Percentiles rank a stretch among this genome's conserved stretches.
These are phyloP conservation scores for Phyllosticta citrichinensis DNA, from an alignment of 2,329 filamentous ascomycete genomes.

Conservation along the genomic window DNA sequence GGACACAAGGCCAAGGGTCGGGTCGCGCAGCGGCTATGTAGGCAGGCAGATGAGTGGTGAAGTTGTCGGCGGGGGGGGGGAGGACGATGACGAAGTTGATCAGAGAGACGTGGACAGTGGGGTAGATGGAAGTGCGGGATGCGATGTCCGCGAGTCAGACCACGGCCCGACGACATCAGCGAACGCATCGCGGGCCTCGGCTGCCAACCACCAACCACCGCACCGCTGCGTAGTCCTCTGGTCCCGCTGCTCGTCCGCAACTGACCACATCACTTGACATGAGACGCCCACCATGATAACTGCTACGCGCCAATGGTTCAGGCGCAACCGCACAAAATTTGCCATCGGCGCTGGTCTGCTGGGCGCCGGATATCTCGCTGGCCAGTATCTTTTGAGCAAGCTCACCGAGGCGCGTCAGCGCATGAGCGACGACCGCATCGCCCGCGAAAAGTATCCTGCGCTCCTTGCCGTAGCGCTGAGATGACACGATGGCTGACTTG, in stretches of 20 bases:
- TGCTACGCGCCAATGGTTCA: slow-evolving; percentile 80
- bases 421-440: slow-evolving; percentile 91
- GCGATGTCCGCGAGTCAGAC: not conserved
- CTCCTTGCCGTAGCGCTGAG: not conserved
- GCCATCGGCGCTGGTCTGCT: slow-evolving; percentile 80
- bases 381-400: slow-evolving; percentile 86
- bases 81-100: not conserved
- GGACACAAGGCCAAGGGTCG: not conserved
- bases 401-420: slow-evolving; percentile 88
- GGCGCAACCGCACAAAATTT: slow-evolving; percentile 81
- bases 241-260: slow-evolving; percentile 1
- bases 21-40: not conserved
- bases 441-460: slow-evolving; percentile 77
- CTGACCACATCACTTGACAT: slow-evolving; percentile 8
- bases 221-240: not conserved
- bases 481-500: slow-evolving; percentile 11
- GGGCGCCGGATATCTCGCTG: slow-evolving; percentile 82
- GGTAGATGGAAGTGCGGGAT: not conserved
- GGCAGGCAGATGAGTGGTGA: not conserved
- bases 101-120: slow-evolving; percentile 6
- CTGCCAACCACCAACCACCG: not conserved
- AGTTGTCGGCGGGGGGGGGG: not conserved
- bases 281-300: slow-evolving; percentile 43
- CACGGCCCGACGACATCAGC: not conserved
- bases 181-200: not conserved